These are phyloP conservation scores for Boletus speciosus DNA, from an alignment of 768 basidiomycete genomes.

Conservation along the genomic window DNA sequence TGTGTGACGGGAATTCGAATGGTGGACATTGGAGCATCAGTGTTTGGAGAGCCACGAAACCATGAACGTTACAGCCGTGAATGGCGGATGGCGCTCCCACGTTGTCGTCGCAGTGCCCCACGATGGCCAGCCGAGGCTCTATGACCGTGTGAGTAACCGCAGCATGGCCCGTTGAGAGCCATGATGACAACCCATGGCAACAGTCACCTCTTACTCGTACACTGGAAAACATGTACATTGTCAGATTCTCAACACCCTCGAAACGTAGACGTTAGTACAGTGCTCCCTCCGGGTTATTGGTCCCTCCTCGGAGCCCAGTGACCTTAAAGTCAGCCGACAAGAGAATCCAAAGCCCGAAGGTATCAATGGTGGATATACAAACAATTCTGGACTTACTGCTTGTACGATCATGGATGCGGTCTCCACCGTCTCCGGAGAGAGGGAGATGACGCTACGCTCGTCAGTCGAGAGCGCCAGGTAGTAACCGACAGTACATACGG, in stretches of 20 bases:
- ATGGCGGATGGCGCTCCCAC: background rate
- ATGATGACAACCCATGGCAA: background rate
- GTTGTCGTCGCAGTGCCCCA: background rate
- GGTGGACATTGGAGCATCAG: too few species aligned
- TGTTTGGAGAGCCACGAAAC: too few species aligned
- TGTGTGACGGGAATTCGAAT: too few species aligned
- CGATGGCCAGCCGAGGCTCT: too few species aligned
- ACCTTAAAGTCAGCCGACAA: background rate
- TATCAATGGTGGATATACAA: background rate
- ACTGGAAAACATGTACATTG: background rate
- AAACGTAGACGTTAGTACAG: too few species aligned
- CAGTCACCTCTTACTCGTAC: background rate
- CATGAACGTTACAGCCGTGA: background rate
- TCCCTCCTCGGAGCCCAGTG: background rate
- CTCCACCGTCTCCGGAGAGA: conserved; percentile 4
- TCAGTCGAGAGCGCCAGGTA: conserved; percentile 7
- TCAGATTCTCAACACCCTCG: background rate
- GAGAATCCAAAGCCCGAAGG: conserved; percentile 6
- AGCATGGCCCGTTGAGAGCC: background rate
- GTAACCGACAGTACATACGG: conserved; percentile 6
- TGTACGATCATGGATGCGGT: background rate
- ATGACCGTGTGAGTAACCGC: too few species aligned
- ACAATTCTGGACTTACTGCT: background rate
- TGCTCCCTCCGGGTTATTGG: background rate
- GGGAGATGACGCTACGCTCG: background rate